Evolutionary conservation across 2,329 filamentous ascomycete genomes (phyloP), one percentile per base, ranked within the genome.

Genomic region (Colletotrichum chlorophyti): DNA sequence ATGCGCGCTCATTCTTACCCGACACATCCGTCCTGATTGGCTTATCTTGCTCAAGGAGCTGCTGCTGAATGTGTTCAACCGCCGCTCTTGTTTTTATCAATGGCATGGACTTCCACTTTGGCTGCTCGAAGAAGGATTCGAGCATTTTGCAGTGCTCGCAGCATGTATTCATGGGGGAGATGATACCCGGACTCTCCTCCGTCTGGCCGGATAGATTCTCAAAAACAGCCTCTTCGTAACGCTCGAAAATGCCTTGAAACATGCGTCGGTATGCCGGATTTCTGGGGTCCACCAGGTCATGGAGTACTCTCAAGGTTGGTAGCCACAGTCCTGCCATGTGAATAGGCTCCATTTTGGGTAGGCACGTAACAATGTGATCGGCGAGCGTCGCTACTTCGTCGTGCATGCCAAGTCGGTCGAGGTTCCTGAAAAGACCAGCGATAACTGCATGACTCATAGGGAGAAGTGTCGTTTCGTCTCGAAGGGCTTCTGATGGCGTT

Each of bases 321-420:
- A 60, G 38, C 57, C 57, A 60, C 14, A 60, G 8, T 3, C 31
- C 19, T n/a, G 51, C 45, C 37, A 60, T 50, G 10, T 60, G 38
- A 34, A 60, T 57, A 2, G 51, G 51, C 45, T n/a, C 35, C 15
- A 60, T 57, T 17, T 60, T 38, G 11, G 35, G 15, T 14, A 45
- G n/a, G 6, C 32, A 27, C 5, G n/a, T 4, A 15, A 49, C 32
- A 19, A 60, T 57, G 3, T 40, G 27, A 8, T 46, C 23, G 6
- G 45, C 45, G 7, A 60, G 21, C 17, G 38, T n/a, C 12, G 12
- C 3, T 3, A 32, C 31, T 26, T 60, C 42, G 29, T 55, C 43
- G 19, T 23, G 21, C 43, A 60, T 49, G 10, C 15, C 57, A 7
- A 60, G 45, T 15, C 52, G 51, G 14, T 60, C 51, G 2, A 60